Base-by-base conservation (phyloP, 2,329 filamentous ascomycete genomes). In the Paecilomyces variotii region DNA sequence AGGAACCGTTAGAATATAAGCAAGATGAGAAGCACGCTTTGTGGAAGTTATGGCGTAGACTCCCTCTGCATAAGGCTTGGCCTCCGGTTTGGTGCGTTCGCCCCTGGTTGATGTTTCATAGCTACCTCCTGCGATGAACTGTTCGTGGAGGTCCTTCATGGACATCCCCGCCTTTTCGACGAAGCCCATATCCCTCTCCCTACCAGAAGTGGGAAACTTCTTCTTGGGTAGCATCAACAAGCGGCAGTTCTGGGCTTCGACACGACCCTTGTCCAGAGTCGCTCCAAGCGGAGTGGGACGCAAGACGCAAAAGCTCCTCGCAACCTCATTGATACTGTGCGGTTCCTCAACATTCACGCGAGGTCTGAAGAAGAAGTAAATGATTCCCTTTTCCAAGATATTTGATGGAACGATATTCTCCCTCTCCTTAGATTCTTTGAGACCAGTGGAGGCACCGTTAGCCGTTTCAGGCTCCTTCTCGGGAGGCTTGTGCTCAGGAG, bases 291-390 rank as follows among this genome's bases (percentile, higher is more conserved):
- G 84, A 3, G 93, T 77, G 0, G 91, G 91, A 0, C 89, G 84
- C 3, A 96, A 81, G 12, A 96, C 82, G 66, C 96, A 86, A 76
- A 88, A 93, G 62, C 83, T 91, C 54, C 90, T 87, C 50, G 88
- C 85, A 54, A 96, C 82, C 56, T 96, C 91, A 49, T 82, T 75
- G 0, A 93, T 79, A 53, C 82, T 80, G 19, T 87, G 81, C 0
- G 90, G 87, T 5, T 89, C 81, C 3, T 90, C 84, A 27, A 89
- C 81, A 55, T 85, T 84, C 39, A 96, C 89, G 11, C 90, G 86
- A 6, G 86, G 85, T 19, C 91, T 87, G 67, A 88, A 87, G 78
- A 96, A 95, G 80, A 96, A 96, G 79, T 96, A 96, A 64, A 96
- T 86, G 65, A 94, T 83, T 2, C 91, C 91, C 68, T 94, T 96